Base-by-base conservation (phyloP, 2,329 filamentous ascomycete genomes). In the Apiospora marii region DNA sequence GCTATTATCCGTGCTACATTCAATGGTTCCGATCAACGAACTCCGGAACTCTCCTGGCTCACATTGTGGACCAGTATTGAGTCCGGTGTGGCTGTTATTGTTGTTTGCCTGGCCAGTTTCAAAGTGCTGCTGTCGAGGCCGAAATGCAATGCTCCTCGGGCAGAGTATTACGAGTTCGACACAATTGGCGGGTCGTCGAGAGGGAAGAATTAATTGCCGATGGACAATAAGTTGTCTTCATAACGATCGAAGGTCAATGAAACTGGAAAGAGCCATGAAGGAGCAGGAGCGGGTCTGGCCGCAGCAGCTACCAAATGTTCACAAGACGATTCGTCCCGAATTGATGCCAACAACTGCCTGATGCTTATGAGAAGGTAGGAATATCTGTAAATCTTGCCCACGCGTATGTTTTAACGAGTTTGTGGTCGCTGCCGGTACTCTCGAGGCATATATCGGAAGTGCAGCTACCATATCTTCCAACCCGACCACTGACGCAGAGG, bases 41-140 rank as follows among this genome's bases (percentile, higher is more conserved):
- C 14, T 19, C 69, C 49, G 8, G 69, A 70, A 12, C 14, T 43
- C 7, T 19, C 30, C 12, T 61, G 69, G 49, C 37, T 70, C 22
- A 43, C 69, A 14, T 14, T 70, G 43, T 61, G 69, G 49, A 70
- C 69, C 12, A 70, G 46, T 24, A 61, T 61, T 4, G 51, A 70
- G 51, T 64, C 51, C 1, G 61, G 69, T n/a, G 43, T 64, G 13
- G 37, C 49, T 10, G 49, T 64, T 19, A 61, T 70, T 8, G 34
- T 34, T 70, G n/a, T 27, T 3, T 64, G 34, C 22, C 30, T 70
- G 37, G 37, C 69, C 37, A 46, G 69, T 13, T 64, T 70, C 30
- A 70, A 64, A 43, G 22, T 34, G 22, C 8, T 64, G 2, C 16
- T 70, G 16, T 22, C 53, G 19, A 61, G 30, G 7, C 27, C 30